Percentiles rank a stretch among this genome's conserved stretches.
Conservation (phyloP, 148 eudicot genomes). For the Oxyria digyna region DNA sequence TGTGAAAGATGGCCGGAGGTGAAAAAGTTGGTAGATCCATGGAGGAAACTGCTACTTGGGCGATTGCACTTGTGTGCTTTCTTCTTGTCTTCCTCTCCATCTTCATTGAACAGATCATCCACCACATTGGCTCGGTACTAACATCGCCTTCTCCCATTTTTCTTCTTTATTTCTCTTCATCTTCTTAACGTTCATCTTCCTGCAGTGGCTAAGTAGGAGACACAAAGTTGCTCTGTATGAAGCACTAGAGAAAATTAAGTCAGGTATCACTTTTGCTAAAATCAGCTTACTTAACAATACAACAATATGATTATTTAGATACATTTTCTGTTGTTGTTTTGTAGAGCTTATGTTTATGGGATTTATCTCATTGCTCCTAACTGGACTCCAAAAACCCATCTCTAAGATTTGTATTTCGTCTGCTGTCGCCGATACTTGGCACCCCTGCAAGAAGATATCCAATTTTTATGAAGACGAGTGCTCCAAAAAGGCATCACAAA, state of each 20-base stretch:
- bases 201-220: slow-evolving; percentile 42
- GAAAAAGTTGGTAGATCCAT: slow-evolving; percentile 14
- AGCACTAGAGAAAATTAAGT: slow-evolving; percentile 42
- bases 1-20: slow-evolving; percentile 2
- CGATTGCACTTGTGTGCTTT: slow-evolving; percentile 36
- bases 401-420: slow-evolving; percentile 19
- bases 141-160: too few species aligned
- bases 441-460: slow-evolving; percentile 15
- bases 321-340: not conserved
- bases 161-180: not conserved
- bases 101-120: slow-evolving; percentile 34
- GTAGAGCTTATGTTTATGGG: slow-evolving; percentile 53
- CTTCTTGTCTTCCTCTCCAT: slow-evolving; percentile 30
- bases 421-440: slow-evolving; percentile 19
- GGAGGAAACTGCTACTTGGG: slow-evolving; percentile 53
- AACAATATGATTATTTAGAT: not conserved
- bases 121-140: slow-evolving; percentile 29
- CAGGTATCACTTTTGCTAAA: slow-evolving; percentile 21
- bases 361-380: slow-evolving; percentile 29
- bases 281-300: not conserved
- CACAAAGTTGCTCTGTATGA: slow-evolving; percentile 31
- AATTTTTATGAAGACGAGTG: slow-evolving; percentile 12
- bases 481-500: slow-evolving; percentile 1
- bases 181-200: not conserved
- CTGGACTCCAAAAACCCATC: slow-evolving; percentile 11